These are phyloP conservation scores for Endocarpon pusillum DNA, from an alignment of 495 filamentous ascomycete genomes.

Conservation along the genomic window DNA sequence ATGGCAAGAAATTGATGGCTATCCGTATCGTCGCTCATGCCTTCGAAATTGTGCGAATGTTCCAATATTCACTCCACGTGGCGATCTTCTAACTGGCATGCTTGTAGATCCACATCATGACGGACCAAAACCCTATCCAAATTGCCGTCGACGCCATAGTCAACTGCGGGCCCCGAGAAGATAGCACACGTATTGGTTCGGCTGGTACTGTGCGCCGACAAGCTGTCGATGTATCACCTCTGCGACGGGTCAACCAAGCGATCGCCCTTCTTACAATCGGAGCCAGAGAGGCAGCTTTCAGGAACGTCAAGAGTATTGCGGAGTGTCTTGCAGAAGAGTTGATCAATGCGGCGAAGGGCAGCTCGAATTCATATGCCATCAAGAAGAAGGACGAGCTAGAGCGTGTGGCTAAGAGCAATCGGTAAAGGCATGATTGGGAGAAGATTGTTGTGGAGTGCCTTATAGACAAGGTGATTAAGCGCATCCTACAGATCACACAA, in stretches of 20 bases:
- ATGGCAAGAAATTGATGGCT: constrained; percentile 99
- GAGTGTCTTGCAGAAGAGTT: constrained; percentile 99
- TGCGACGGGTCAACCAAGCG: constrained; percentile 98
- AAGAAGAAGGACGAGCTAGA: constrained; percentile 99
- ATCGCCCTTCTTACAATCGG: constrained; percentile 95
- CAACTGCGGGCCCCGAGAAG: constrained; percentile 99
- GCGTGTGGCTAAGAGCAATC: constrained; percentile 99
- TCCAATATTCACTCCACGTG: constrained; percentile 1
- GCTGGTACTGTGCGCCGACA: constrained; percentile 98
- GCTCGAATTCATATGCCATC: constrained; percentile 99
- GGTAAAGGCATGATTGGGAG: constrained; percentile 42
- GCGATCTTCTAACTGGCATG: constrained; percentile 9
- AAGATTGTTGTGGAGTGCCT: too few relatives aligned
- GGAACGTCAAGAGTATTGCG: constrained; percentile 95
- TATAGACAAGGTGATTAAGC: too few relatives aligned
- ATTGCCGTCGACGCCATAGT: constrained; percentile 98
- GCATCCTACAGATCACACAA: too few relatives aligned
- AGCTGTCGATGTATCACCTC: constrained; percentile 98
- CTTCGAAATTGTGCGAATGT: constrained; percentile 78
- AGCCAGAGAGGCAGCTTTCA: constrained; percentile 92
- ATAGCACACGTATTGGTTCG: constrained; percentile 97
- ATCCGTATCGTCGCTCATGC: constrained; percentile 97
- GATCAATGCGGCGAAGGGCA: constrained; percentile 99
- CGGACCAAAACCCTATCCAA: constrained; percentile 99
- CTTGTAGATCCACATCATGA: constrained; percentile 94